A percentile compares a stretch with the other conserved stretches of the same genome.
Evolutionary conservation across 2,329 filamentous ascomycete species (phyloP).

Genomic region (Cercospora sp.): DNA sequence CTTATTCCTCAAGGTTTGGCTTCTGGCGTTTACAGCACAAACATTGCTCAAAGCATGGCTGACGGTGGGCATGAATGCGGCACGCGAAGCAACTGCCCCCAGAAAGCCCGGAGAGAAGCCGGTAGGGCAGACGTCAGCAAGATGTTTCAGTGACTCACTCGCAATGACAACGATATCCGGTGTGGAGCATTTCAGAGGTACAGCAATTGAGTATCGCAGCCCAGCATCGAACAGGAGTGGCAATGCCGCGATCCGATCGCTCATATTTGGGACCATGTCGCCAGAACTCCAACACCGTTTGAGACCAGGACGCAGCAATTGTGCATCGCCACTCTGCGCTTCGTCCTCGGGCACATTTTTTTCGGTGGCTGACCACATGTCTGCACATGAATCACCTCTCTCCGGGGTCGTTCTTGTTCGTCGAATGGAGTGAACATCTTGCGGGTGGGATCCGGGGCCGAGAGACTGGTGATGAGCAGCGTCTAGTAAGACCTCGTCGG

Average conservation of each 20-base stretch:
- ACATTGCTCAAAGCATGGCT: conserved; percentile 35
- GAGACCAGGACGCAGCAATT: neutral
- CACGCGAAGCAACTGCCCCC: conserved; percentile 33
- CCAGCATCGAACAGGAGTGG: conserved; percentile 17
- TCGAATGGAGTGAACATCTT: neutral
- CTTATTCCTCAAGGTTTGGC: conserved; percentile 15
- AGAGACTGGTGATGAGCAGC: neutral
- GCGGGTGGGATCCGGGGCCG: neutral
- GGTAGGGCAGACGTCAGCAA: conserved; percentile 43
- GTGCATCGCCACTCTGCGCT: neutral
- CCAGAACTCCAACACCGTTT: neutral
- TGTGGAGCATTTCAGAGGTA: conserved; percentile 28
- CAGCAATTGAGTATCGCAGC: conserved; percentile 40
- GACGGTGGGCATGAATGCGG: conserved; percentile 43
- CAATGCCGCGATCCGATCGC: neutral
- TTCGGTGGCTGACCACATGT: neutral
- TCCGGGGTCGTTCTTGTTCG: neutral
- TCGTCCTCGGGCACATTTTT: neutral
- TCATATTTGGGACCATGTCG: neutral
- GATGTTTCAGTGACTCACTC: conserved; percentile 37
- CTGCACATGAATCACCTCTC: neutral
- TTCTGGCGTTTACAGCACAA: conserved; percentile 14
- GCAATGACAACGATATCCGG: conserved; percentile 37
- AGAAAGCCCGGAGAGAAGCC: conserved; percentile 45
- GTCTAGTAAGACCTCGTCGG: neutral